phyloP scores from a whole-genome alignment of 768 basidiomycete species.

The Pleurotus tuber-regium region DNA sequence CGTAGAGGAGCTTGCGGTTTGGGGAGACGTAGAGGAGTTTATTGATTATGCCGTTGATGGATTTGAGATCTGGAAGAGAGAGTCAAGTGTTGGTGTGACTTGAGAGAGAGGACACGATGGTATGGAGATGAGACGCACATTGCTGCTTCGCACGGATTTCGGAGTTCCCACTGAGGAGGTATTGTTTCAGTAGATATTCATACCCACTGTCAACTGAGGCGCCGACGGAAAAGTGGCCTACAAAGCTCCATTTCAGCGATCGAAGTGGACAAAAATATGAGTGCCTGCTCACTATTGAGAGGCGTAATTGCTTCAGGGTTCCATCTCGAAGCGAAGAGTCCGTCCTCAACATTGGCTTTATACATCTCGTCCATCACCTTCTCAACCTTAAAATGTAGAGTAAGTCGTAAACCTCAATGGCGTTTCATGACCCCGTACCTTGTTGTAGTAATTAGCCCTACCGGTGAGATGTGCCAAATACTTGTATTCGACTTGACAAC shows the following conservation, averaged over 20 bases:
- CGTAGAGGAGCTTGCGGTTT: constrained; percentile 57
- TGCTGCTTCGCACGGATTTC: constrained; percentile 47
- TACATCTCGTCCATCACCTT: constrained; percentile 38
- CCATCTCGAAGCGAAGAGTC: constrained; percentile 35
- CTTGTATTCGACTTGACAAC: constrained; percentile 74
- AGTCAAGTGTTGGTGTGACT: too few relatives aligned
- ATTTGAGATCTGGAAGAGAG: constrained; percentile 40
- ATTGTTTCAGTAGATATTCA: constrained; percentile 69
- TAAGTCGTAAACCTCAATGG: neutral
- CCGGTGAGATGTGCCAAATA: constrained; percentile 70
- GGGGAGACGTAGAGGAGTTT: constrained; percentile 58
- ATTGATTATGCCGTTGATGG: constrained; percentile 51
- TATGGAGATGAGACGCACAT: constrained; percentile 38
- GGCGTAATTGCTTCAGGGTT: constrained; percentile 21
- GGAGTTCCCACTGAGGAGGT: constrained; percentile 43
- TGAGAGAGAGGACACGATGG: neutral
- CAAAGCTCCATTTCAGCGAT: neutral
- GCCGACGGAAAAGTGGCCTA: constrained; percentile 49
- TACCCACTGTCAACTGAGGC: constrained; percentile 63
- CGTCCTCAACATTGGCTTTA: constrained; percentile 25
- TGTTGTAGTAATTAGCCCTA: constrained; percentile 46
- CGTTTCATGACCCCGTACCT: constrained; percentile 18
- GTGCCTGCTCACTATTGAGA: constrained; percentile 21
- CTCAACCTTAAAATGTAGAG: constrained; percentile 24
- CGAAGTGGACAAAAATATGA: neutral